phyloP scores from a whole-genome alignment of 305 asterid species.

The Fraxinus latifolia region DNA sequence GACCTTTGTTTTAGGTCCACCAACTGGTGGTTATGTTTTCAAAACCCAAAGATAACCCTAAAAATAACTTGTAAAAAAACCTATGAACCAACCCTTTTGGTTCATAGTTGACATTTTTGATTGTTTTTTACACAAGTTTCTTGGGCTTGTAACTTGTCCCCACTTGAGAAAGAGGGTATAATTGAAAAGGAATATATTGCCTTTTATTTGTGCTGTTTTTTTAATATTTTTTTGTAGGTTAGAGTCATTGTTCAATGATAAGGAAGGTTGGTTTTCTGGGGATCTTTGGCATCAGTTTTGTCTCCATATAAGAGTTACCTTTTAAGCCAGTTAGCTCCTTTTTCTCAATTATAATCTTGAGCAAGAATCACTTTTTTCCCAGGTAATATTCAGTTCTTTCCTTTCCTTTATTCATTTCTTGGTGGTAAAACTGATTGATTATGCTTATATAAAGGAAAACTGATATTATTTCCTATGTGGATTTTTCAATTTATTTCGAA shows the following conservation, averaged over 20 bases:
- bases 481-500: constrained; percentile 14
- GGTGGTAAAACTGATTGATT: constrained; percentile 15
- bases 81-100: constrained; percentile 32
- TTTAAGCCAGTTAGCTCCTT: constrained; percentile 40
- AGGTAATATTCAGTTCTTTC: constrained; percentile 32
- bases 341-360: constrained; percentile 39
- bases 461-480: constrained; percentile 14
- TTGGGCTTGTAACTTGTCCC: constrained; percentile 44
- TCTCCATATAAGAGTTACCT: constrained; percentile 39
- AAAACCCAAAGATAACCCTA: constrained; percentile 37
- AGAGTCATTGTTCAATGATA: constrained; percentile 82
- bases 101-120: constrained; percentile 10
- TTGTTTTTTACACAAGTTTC: constrained; percentile 26
- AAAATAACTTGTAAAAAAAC: constrained; percentile 27
- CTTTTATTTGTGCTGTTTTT: constrained; percentile 32
- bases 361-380: constrained; percentile 27
- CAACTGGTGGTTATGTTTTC: constrained; percentile 74
- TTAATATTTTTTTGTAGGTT: constrained; percentile 30
- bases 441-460: not conserved
- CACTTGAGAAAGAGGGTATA: constrained; percentile 63
- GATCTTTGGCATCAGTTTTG: constrained; percentile 56
- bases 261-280: constrained; percentile 51
- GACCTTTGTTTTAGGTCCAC: constrained; percentile 57
- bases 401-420: constrained; percentile 17
- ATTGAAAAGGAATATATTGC: constrained; percentile 36